Percentiles rank a stretch among this genome's conserved stretches.
These are phyloP conservation scores for Globisporangium ultimum DNA, from an alignment of 352 stramenopile genomes.

Conservation along the genomic window DNA sequence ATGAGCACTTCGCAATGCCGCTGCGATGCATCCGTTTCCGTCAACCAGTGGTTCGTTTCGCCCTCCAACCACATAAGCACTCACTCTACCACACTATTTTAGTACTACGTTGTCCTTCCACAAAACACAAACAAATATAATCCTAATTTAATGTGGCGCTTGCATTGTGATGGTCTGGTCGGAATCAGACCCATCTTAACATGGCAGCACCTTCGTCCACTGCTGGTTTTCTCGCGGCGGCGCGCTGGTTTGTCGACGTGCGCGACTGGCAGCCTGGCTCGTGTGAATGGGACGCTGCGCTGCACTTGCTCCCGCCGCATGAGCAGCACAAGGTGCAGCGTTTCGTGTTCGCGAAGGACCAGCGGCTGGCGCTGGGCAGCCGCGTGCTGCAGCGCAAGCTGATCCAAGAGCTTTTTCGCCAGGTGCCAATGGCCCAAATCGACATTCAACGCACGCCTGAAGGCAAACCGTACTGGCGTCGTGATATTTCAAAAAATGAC, in stretches of 20 bases:
- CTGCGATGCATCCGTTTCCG: not conserved
- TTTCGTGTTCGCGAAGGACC: conserved; percentile 71
- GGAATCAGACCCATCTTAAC: too few relatives aligned
- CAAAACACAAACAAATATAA: not conserved
- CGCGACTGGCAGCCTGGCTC: conserved; percentile 30
- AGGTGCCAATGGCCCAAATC: conserved; percentile 28
- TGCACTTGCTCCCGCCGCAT: conserved; percentile 27
- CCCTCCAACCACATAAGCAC: not conserved
- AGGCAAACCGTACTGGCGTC: conserved; percentile 64
- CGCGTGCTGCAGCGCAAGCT: conserved; percentile 56
- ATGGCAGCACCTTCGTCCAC: not conserved
- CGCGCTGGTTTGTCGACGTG: conserved; percentile 40
- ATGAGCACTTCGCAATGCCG: not conserved
- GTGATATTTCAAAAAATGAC: not conserved
- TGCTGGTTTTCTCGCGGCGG: not conserved
- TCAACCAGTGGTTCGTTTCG: not conserved
- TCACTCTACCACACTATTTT: not conserved
- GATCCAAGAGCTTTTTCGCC: conserved; percentile 32
- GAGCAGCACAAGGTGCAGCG: conserved; percentile 49
- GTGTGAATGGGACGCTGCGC: conserved; percentile 28
- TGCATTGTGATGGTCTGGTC: not conserved
- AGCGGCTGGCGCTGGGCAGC: conserved; percentile 59
- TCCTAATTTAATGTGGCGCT: not conserved
- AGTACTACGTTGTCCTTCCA: too few relatives aligned
- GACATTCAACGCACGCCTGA: conserved; percentile 54